Base-by-base conservation (phyloP, 2,329 filamentous ascomycete species). In the Rosellinia necatrix region DNA sequence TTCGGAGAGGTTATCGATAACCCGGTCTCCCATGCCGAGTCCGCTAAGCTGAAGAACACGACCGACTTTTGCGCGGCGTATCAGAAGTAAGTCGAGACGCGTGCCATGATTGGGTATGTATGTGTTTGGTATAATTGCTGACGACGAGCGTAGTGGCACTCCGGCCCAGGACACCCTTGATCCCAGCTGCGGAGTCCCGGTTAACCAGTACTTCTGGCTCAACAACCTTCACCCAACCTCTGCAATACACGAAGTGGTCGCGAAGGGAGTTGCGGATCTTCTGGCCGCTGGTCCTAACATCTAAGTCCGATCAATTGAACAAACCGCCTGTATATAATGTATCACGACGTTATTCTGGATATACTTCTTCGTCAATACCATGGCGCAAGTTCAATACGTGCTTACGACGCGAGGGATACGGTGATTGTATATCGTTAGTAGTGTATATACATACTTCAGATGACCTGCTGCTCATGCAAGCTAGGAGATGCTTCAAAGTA, bases 161-260 rank as follows among this genome's bases (percentile, higher is more conserved):
- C 73, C 75, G 2, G 67, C 70, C 2, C 64, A 66, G 32, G 70
- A 79, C 48, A 77, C 73, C 3, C 68, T 76, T 29, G 70, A 70
- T 43, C 64, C 73, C 4, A 75, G 73, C 43, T 87, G 85, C 66
- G 74, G 74, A 1, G 69, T 82, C 40, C 72, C 81, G 0, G 82
- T 86, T 2, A 81, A 87, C 65, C 72, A 87, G 70, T 87, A 87
- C 66, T 80, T 87, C 63, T 88, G 84, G 85, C 72, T 87, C 25
- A 87, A 88, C 63, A 75, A 70, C 34, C 68, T 88, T 60, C 85
- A 88, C 65, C 85, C 85, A n/a, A 87, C 84, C 0, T 84, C 81
- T 66, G 78, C 82, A 0, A 78, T 87, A 49, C 84, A 87, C 60
- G 81, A 86, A 48, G 80, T 80, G 5, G 78, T 85, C 6, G 85